phyloP scores from a whole-genome alignment of 768 basidiomycete genomes.

The Naganishia vishniacii region DNA sequence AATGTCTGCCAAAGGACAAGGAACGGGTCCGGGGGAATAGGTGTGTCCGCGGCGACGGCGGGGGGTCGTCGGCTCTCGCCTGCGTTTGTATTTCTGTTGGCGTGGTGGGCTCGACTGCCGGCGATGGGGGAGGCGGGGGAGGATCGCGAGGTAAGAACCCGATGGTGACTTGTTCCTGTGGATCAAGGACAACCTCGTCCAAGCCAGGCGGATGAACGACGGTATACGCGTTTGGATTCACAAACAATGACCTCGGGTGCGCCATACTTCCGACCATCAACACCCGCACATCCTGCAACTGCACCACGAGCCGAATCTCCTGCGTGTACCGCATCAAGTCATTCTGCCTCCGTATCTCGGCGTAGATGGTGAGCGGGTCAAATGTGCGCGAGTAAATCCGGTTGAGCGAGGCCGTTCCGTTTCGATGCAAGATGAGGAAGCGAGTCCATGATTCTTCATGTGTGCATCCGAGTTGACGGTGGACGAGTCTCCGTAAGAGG shows the following conservation, averaged over 20 bases:
- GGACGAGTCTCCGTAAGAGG: conserved; percentile 37
- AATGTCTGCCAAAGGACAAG: too few relatives aligned
- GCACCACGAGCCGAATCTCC: conserved; percentile 32
- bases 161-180: conserved; percentile 26
- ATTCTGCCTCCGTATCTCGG: conserved; percentile 42
- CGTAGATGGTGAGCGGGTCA: conserved; percentile 44
- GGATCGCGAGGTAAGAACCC: too few relatives aligned
- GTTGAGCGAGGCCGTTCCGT: conserved; percentile 43
- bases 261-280: conserved; percentile 40
- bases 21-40: neutral
- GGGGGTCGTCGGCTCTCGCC: neutral
- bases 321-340: conserved; percentile 40
- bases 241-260: conserved; percentile 34
- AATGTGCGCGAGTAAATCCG: conserved; percentile 43
- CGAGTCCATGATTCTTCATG: conserved; percentile 48
- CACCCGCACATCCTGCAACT: conserved; percentile 43
- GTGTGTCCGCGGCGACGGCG: neutral
- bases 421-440: conserved; percentile 43
- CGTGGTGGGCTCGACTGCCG: neutral
- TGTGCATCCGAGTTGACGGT: conserved; percentile 40
- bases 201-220: conserved; percentile 40
- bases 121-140: too few relatives aligned
- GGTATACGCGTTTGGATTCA: conserved; percentile 45
- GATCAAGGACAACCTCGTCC: conserved; percentile 22
- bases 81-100: too few relatives aligned